A percentile compares a stretch with the other conserved stretches of the same genome.
Conservation (phyloP, 192 early-diverging fungal species). For the Podila epigama region DNA sequence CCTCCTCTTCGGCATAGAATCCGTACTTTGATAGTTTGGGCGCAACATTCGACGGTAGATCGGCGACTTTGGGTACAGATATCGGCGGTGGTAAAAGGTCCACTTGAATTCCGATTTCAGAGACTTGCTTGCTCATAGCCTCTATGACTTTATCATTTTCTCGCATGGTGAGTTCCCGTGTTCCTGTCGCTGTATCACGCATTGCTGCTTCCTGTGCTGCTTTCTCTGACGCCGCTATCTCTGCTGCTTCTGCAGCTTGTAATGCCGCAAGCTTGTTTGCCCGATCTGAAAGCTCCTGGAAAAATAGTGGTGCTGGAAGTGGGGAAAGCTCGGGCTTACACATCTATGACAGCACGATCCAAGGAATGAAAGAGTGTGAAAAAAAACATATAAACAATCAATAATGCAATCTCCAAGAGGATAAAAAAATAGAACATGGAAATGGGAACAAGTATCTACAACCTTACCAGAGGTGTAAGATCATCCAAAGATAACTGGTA, state of each 20-base stretch:
- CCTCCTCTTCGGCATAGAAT: conserved; percentile 11
- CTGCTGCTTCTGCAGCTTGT: background rate
- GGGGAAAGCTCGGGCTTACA: conserved; percentile 24
- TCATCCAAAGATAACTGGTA: conserved; percentile 15
- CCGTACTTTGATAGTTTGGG: conserved; percentile 14
- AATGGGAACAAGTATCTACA: background rate
- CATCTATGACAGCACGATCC: background rate
- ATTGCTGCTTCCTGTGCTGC: background rate
- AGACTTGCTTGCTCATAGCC: background rate
- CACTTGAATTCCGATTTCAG: background rate
- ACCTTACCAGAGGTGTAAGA: conserved; percentile 11
- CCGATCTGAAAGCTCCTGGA: conserved; percentile 2
- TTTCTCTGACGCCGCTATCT: background rate
- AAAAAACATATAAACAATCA: too few species aligned
- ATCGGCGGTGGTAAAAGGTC: background rate
- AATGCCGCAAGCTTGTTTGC: background rate
- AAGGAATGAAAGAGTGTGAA: too few species aligned
- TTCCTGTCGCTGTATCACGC: background rate
- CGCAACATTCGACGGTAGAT: background rate
- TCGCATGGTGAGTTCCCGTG: background rate
- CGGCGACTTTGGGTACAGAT: background rate
- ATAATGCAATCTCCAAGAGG: background rate
- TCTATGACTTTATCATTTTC: background rate
- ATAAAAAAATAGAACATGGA: background rate
- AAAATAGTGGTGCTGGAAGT: conserved; percentile 8